Percentiles rank a stretch among this genome's conserved stretches.
phyloP scores from a whole-genome alignment of 495 filamentous ascomycete species.

The Aspergillus taichungensis region DNA sequence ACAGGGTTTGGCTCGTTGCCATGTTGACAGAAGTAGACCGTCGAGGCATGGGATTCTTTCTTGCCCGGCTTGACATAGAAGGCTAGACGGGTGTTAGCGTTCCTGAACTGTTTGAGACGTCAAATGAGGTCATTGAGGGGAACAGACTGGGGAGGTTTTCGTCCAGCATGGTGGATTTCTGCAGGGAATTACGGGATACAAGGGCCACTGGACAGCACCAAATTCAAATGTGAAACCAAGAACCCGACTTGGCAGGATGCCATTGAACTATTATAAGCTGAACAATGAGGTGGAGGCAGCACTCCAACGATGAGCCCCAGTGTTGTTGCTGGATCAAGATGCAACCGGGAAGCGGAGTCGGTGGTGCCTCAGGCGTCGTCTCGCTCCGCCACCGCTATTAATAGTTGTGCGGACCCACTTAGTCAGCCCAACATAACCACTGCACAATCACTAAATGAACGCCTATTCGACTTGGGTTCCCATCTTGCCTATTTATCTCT shows the following conservation, averaged over 20 bases:
- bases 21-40: constrained; percentile 67
- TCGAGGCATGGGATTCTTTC: constrained; percentile 41
- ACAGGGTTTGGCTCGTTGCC: constrained; percentile 70
- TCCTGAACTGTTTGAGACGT: constrained; percentile 21
- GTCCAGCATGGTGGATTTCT: constrained; percentile 66
- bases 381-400: too few species aligned
- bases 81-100: constrained; percentile 35
- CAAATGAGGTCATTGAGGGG: constrained; percentile 4
- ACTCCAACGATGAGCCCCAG: too few species aligned
- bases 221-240: not conserved
- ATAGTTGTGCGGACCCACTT: too few species aligned
- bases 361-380: too few species aligned
- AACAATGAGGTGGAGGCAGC: too few species aligned
- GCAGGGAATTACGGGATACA: not conserved
- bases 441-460: too few species aligned
- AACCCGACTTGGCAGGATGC: not conserved
- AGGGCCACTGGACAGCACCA: not conserved
- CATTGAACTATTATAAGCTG: not conserved
- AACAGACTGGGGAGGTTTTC: constrained; percentile 78
- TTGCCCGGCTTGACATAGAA: constrained; percentile 52
- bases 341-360: too few species aligned
- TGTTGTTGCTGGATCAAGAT: too few species aligned
- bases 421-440: too few species aligned
- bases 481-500: too few species aligned
- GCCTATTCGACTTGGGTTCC: too few species aligned